Conservation (phyloP, 192 early-diverging fungal genomes). For the Spizellomyces punctatus region DNA sequence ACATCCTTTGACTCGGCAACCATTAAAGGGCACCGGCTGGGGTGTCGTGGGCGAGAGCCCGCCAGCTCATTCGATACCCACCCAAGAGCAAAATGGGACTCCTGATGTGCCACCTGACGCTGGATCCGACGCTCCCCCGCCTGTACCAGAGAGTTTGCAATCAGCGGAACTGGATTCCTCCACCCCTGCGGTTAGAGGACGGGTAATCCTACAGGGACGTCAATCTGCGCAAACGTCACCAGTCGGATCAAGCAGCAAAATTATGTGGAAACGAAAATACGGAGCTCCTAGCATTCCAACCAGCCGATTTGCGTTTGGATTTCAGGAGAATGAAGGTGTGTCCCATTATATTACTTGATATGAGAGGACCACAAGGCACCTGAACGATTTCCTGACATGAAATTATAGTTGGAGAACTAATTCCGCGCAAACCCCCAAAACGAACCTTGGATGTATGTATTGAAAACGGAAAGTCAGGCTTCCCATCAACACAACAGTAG, state of each 20-base stretch:
- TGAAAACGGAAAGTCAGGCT: neutral
- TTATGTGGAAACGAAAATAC: slow-evolving; percentile 56
- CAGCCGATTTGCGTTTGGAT: slow-evolving; percentile 47
- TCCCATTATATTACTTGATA: neutral
- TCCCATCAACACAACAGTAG: neutral
- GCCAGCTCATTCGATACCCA: too few relatives aligned
- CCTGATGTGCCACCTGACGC: neutral
- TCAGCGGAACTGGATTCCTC: neutral
- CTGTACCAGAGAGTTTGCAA: neutral
- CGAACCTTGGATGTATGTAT: slow-evolving; percentile 29
- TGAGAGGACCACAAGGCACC: too few relatives aligned
- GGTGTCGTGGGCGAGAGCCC: too few relatives aligned
- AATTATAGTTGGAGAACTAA: slow-evolving; percentile 41
- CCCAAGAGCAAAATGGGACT: too few relatives aligned
- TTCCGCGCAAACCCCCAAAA: slow-evolving; percentile 54
- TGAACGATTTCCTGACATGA: too few relatives aligned
- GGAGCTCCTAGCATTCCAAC: slow-evolving; percentile 55
- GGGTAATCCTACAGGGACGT: neutral
- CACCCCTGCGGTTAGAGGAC: neutral
- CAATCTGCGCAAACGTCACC: neutral
- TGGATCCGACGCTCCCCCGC: neutral
- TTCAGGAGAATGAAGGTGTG: slow-evolving; percentile 50
- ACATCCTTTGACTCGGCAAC: slow-evolving; percentile 31
- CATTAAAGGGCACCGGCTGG: neutral
- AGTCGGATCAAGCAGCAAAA: slow-evolving; percentile 7